phyloP scores from a whole-genome alignment of 331 rosid genomes.

The Pyracantha coccinea region DNA sequence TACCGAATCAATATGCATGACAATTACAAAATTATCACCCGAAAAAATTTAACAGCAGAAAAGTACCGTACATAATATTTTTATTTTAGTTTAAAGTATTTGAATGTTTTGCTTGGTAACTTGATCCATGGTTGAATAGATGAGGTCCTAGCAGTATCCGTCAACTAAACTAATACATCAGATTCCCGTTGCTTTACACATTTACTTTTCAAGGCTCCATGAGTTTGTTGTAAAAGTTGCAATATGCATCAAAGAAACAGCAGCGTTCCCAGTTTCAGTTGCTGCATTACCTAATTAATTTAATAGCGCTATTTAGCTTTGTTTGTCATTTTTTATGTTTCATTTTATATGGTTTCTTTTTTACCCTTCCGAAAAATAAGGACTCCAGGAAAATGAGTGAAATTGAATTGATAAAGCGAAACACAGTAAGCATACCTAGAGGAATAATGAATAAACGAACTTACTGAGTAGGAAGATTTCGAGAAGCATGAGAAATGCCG shows the following conservation, averaged over 20 bases:
- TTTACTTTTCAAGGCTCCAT: not conserved
- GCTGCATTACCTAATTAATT: not conserved
- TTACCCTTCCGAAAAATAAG: not conserved
- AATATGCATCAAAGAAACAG: not conserved
- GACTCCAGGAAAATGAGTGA: conserved; percentile 13
- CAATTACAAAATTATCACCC: not conserved
- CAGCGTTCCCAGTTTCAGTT: not conserved
- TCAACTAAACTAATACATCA: not conserved
- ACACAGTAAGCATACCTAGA: not conserved
- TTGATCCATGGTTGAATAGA: not conserved
- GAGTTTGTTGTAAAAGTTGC: not conserved
- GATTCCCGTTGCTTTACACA: not conserved
- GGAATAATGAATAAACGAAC: conserved; percentile 16
- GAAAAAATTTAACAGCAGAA: not conserved
- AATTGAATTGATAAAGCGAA: not conserved
- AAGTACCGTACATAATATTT: not conserved
- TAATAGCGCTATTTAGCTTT: not conserved
- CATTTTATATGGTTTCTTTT: not conserved
- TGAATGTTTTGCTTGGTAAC: not conserved
- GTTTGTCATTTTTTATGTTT: not conserved
- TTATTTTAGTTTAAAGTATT: not conserved
- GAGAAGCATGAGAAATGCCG: not conserved
- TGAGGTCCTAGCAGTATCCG: not conserved
- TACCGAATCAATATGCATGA: not conserved
- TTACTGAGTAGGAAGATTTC: conserved; percentile 49